A percentile compares a stretch with the other conserved stretches of the same genome.
Conservation (phyloP, 768 basidiomycete species). For the Cubamyces sp. region DNA sequence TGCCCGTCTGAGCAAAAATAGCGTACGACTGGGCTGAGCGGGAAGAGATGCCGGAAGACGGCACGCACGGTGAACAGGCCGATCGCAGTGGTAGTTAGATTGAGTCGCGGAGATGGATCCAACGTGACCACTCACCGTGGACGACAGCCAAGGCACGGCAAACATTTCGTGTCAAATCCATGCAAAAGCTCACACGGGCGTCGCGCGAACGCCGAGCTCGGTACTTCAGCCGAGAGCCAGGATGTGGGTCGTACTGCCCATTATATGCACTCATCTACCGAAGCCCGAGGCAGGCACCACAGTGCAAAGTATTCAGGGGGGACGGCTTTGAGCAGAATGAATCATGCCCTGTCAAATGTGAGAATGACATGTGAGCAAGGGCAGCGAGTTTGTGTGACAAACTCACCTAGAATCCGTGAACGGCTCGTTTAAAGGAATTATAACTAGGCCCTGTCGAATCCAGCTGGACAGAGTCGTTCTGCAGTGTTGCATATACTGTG, state of each 20-base stretch:
- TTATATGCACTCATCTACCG: neutral
- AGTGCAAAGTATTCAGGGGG: no score
- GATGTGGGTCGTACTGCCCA: neutral
- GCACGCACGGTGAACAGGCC: neutral
- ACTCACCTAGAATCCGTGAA: no score
- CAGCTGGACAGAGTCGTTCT: no score
- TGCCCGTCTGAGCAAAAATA: slow-evolving; percentile 9
- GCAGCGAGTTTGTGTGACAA: no score
- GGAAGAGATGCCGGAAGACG: slow-evolving; percentile 8
- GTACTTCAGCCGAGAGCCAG: neutral
- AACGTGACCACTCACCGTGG: slow-evolving; percentile 13
- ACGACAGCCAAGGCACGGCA: slow-evolving; percentile 9
- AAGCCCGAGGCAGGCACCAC: no score
- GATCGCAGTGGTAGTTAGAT: slow-evolving; percentile 8
- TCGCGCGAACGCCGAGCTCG: neutral
- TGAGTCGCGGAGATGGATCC: slow-evolving; percentile 20
- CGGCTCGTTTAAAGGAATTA: no score
- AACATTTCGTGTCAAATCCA: slow-evolving; percentile 7
- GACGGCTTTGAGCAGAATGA: no score
- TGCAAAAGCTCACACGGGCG: slow-evolving; percentile 2
- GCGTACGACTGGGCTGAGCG: neutral
- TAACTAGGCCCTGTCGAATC: no score
- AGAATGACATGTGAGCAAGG: no score
- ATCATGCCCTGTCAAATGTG: no score
- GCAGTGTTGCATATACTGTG: no score